These are phyloP conservation scores for Dillenia suffruticosa DNA, from an alignment of 164 flowering plant species.

Conservation along the genomic window DNA sequence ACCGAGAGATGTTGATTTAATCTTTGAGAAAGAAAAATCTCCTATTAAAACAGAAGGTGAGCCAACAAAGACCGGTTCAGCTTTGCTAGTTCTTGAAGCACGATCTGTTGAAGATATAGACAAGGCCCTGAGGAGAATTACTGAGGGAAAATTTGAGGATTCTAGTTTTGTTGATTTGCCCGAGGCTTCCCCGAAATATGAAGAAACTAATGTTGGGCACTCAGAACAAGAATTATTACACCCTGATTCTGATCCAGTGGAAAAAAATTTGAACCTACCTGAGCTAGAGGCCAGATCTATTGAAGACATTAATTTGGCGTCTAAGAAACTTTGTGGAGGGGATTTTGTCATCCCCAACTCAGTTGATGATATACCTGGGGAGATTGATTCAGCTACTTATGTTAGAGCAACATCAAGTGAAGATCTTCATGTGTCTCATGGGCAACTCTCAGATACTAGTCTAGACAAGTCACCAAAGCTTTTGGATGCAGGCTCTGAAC, in stretches of 20 bases:
- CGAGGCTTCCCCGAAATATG: neutral
- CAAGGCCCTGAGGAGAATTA: neutral
- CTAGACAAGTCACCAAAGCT: slow-evolving; percentile 9
- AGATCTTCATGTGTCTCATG: slow-evolving; percentile 13
- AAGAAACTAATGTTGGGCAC: slow-evolving; percentile 1
- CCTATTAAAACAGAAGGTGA: slow-evolving; percentile 3
- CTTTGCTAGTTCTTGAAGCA: slow-evolving; percentile 14
- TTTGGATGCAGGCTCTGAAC: slow-evolving; percentile 7
- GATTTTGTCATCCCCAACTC: slow-evolving; percentile 16
- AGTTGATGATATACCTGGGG: slow-evolving; percentile 3
- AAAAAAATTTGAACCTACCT: slow-evolving; percentile 10
- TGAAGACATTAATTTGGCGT: slow-evolving; percentile 24
- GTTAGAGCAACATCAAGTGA: slow-evolving; percentile 31
- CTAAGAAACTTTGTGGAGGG: slow-evolving; percentile 24
- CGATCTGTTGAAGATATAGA: slow-evolving; percentile 8
- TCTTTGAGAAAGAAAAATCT: slow-evolving; percentile 5
- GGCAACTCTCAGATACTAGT: slow-evolving; percentile 18
- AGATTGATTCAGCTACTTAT: slow-evolving; percentile 9
- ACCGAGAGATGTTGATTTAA: slow-evolving; percentile 15
- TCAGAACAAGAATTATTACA: neutral
- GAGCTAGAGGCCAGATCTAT: slow-evolving; percentile 30
- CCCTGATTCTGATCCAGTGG: neutral
- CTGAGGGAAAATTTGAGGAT: neutral
- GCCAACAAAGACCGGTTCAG: slow-evolving; percentile 3
- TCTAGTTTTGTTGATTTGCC: slow-evolving; percentile 1